A percentile compares a stretch with the other conserved stretches of the same genome.
These are phyloP conservation scores for Neotropicomus parvogracilis DNA, from an alignment of 1,284 basidiomycete genomes.

Conservation along the genomic window DNA sequence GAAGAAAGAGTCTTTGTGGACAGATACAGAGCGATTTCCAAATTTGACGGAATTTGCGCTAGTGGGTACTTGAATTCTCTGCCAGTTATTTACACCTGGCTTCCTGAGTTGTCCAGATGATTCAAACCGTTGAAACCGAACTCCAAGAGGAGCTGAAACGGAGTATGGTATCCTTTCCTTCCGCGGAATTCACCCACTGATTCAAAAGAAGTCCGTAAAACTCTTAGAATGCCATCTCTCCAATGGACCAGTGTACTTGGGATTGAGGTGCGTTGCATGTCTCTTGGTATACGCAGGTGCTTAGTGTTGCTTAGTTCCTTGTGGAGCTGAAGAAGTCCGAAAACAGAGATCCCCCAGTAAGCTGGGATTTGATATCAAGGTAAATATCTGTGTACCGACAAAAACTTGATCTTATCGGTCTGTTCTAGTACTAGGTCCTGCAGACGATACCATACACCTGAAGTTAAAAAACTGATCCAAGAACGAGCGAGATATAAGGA, in stretches of 20 bases:
- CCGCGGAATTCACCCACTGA: slow-evolving; percentile 7
- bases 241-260: slow-evolving; percentile 67
- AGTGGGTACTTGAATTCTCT: slow-evolving; percentile 27
- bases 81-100: not conserved
- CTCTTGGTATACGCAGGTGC: not conserved
- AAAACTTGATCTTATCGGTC: slow-evolving; percentile 10
- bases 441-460: slow-evolving; percentile 82
- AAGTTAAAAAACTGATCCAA: slow-evolving; percentile 61
- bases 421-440: slow-evolving; percentile 65
- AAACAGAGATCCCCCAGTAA: slow-evolving; percentile 69
- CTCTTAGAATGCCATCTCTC: slow-evolving; percentile 72
- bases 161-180: slow-evolving; percentile 38
- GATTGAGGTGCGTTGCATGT: slow-evolving; percentile 58
- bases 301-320: slow-evolving; percentile 51
- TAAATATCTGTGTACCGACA: slow-evolving; percentile 30
- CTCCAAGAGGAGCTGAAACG: slow-evolving; percentile 73
- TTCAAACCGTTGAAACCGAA: slow-evolving; percentile 67
- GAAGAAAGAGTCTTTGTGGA: slow-evolving; percentile 74
- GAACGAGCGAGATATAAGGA: slow-evolving; percentile 80
- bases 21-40: slow-evolving; percentile 67
- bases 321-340: slow-evolving; percentile 76
- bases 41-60: slow-evolving; percentile 49
- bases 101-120: slow-evolving; percentile 37
- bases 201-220: slow-evolving; percentile 58
- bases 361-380: slow-evolving; percentile 81